phyloP scores from a whole-genome alignment of 306 rosid species.

The Prunus davidiana region DNA sequence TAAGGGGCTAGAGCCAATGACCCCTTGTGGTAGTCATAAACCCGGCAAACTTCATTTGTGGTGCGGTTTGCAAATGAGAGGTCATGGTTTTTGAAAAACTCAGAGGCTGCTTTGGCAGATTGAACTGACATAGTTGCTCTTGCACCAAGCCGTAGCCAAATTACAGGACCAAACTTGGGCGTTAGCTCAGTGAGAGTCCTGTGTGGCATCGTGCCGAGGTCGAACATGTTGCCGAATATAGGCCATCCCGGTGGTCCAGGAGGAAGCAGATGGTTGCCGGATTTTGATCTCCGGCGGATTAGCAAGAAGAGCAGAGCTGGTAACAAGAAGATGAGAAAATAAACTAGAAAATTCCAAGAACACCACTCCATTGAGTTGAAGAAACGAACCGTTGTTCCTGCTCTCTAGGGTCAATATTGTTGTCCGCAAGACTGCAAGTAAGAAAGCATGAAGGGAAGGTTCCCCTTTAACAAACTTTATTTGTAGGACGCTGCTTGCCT shows the following conservation, averaged over 20 bases:
- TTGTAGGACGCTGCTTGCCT: too few relatives aligned
- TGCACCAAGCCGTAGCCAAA: neutral
- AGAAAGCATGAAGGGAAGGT: too few relatives aligned
- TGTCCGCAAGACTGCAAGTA: neutral
- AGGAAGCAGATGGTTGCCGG: constrained; percentile 26
- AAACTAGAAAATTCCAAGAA: neutral
- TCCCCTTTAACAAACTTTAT: too few relatives aligned
- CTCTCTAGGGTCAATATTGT: neutral
- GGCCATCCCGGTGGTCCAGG: constrained; percentile 78
- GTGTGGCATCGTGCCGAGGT: constrained; percentile 64
- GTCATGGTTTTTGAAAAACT: constrained; percentile 4
- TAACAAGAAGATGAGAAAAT: constrained; percentile 15
- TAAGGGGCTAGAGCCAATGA: constrained; percentile 61
- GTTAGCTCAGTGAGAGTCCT: constrained; percentile 35
- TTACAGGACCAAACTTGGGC: constrained; percentile 1
- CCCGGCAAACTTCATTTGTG: constrained; percentile 43
- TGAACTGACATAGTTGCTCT: neutral
- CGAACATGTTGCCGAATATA: constrained; percentile 59
- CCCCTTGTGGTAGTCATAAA: constrained; percentile 44
- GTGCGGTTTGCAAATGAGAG: constrained; percentile 34
- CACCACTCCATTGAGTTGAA: neutral
- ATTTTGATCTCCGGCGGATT: constrained; percentile 11
- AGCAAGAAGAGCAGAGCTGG: constrained; percentile 19
- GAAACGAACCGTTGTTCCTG: neutral
- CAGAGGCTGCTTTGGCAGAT: neutral